These are phyloP conservation scores for Massarina eburnea DNA, from an alignment of 2,329 filamentous ascomycete species.

Conservation along the genomic window DNA sequence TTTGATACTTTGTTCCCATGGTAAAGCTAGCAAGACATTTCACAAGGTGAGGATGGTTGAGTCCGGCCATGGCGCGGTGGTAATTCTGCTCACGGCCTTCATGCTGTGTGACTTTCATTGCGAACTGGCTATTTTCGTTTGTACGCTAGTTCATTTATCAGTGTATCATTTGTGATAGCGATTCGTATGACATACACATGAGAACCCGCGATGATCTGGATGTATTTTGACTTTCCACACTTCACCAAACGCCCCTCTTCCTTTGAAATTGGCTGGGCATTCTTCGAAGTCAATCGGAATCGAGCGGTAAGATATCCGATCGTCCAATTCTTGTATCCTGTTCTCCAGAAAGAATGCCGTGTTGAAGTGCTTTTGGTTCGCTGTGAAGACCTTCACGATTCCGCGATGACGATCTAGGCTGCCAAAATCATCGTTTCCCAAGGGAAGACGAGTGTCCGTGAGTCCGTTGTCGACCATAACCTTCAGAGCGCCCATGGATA, in stretches of 20 bases:
- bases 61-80: constrained; percentile 7
- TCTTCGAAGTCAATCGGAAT: constrained; percentile 10
- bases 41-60: constrained; percentile 14
- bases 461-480: constrained; percentile 9
- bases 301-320: not conserved
- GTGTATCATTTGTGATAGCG: not conserved
- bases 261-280: not conserved
- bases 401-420: not conserved
- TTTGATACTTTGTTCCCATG: constrained; percentile 10
- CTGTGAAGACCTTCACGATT: constrained; percentile 2
- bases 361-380: constrained; percentile 7
- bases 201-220: constrained; percentile 7
- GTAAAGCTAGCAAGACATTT: constrained; percentile 19
- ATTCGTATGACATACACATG: constrained; percentile 7
- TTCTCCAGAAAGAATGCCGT: constrained; percentile 1
- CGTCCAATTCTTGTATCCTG: constrained; percentile 4
- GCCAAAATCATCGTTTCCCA: not conserved
- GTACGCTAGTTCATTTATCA: not conserved
- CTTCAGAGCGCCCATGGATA: constrained; percentile 8
- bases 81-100: constrained; percentile 9
- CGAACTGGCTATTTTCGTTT: constrained; percentile 5
- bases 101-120: constrained; percentile 10
- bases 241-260: constrained; percentile 10
- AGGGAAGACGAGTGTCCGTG: constrained; percentile 8
- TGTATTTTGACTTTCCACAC: constrained; percentile 10